Conservation (phyloP, 176 grass and related monocot genomes). For the Elymus sibiricus region DNA sequence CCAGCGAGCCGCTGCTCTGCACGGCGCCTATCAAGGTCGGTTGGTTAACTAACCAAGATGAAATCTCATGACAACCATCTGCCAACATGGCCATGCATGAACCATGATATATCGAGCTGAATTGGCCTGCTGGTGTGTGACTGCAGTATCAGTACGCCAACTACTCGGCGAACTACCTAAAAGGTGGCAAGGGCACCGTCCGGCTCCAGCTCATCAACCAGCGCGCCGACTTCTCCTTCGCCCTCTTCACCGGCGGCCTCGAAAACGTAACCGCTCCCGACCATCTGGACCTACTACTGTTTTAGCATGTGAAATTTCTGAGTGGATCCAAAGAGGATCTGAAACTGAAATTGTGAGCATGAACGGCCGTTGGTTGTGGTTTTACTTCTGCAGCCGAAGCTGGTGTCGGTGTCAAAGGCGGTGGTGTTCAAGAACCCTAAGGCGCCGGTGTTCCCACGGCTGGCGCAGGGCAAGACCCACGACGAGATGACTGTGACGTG, state of each 20-base stretch:
- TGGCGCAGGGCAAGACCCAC: constrained; percentile 79
- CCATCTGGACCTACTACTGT: not conserved
- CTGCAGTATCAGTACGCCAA: constrained; percentile 76
- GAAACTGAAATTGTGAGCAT: no score
- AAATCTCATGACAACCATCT: not conserved
- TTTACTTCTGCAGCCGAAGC: constrained; percentile 45
- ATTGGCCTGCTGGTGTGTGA: not conserved
- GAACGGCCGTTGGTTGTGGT: no score
- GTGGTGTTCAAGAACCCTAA: constrained; percentile 73
- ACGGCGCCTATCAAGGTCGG: constrained; percentile 80
- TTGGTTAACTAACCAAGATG: not conserved
- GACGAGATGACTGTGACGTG: constrained; percentile 97
- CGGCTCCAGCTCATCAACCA: constrained; percentile 85
- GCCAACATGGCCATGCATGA: not conserved
- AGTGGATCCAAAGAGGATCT: not conserved
- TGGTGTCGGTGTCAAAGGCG: constrained; percentile 69
- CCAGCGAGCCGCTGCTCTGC: constrained; percentile 56
- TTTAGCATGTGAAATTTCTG: no score
- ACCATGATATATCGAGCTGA: not conserved
- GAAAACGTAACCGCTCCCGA: constrained; percentile 33
- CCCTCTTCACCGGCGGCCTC: constrained; percentile 71
- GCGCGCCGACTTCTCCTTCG: constrained; percentile 74
- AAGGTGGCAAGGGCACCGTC: constrained; percentile 40
- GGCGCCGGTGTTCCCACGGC: constrained; percentile 77
- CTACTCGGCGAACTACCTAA: constrained; percentile 48